Conservation (phyloP, 2,329 filamentous ascomycete species). For the Xylogone sp. region DNA sequence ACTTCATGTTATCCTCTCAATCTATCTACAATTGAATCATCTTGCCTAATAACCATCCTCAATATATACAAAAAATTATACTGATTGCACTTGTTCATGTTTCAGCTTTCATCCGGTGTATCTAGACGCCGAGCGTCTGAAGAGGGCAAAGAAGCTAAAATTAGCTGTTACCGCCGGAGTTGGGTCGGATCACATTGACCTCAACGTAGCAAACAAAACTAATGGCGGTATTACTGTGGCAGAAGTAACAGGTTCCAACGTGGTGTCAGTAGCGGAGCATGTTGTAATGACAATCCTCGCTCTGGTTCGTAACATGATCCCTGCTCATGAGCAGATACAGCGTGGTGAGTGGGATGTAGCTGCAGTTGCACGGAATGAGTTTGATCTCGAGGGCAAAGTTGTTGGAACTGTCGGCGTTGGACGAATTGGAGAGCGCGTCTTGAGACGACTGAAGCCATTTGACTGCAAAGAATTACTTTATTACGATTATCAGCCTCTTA, state of each 20-base stretch:
- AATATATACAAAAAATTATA: not conserved
- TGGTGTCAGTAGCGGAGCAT: slow-evolving; percentile 95
- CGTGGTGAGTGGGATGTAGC: slow-evolving; percentile 89
- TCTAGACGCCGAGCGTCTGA: slow-evolving; percentile 91
- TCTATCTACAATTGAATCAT: slow-evolving; percentile 5
- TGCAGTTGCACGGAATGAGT: slow-evolving; percentile 92
- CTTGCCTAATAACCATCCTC: not conserved
- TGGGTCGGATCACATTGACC: slow-evolving; percentile 96
- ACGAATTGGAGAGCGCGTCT: slow-evolving; percentile 92
- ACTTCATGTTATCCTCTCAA: not conserved
- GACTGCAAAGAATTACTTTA: slow-evolving; percentile 98
- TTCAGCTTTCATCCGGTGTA: slow-evolving; percentile 94
- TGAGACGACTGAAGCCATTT: slow-evolving; percentile 88
- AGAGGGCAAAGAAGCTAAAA: slow-evolving; percentile 99
- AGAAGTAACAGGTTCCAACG: slow-evolving; percentile 94
- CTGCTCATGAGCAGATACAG: slow-evolving; percentile 86
- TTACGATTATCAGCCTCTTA: slow-evolving; percentile 95
- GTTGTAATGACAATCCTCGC: slow-evolving; percentile 96
- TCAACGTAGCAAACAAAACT: slow-evolving; percentile 90
- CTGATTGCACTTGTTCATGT: slow-evolving; percentile 33
- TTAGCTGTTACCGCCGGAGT: slow-evolving; percentile 95
- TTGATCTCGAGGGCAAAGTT: slow-evolving; percentile 89
- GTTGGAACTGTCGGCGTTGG: slow-evolving; percentile 94
- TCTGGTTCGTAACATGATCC: slow-evolving; percentile 94
- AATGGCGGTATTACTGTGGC: slow-evolving; percentile 94